phyloP scores from a whole-genome alignment of 2,329 filamentous ascomycete genomes.

The Paecilomyces fulvus region DNA sequence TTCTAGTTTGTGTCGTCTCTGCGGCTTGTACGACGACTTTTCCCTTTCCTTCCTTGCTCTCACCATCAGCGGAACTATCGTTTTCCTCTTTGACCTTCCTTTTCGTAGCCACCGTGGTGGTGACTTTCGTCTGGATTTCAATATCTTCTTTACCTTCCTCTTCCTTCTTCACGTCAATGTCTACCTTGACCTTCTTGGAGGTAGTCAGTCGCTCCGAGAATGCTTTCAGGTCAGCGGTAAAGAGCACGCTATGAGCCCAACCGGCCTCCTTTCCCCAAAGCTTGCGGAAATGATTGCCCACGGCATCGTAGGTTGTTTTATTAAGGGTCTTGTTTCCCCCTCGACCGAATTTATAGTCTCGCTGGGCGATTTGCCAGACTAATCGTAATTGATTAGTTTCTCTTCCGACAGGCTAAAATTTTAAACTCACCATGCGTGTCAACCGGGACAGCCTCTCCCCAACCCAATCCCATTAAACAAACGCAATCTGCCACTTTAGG shows the following conservation, averaged over 20 bases:
- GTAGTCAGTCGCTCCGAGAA: constrained; percentile 61
- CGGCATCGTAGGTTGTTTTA: constrained; percentile 78
- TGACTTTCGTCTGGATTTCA: constrained; percentile 19
- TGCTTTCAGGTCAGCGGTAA: constrained; percentile 80
- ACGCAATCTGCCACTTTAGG: constrained; percentile 97
- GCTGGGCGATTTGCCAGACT: constrained; percentile 95
- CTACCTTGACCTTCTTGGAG: constrained; percentile 28
- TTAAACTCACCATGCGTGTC: constrained; percentile 79
- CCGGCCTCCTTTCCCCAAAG: constrained; percentile 92
- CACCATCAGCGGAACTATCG: neutral
- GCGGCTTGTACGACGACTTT: constrained; percentile 7
- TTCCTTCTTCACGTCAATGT: constrained; percentile 25
- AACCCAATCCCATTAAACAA: constrained; percentile 89
- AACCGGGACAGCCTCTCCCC: constrained; percentile 90
- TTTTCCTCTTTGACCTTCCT: constrained; percentile 13
- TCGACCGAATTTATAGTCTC: constrained; percentile 88
- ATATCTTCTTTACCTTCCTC: constrained; percentile 18
- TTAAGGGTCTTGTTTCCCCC: constrained; percentile 77
- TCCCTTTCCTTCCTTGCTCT: constrained; percentile 2
- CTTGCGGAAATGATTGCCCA: constrained; percentile 79
- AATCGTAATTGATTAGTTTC: constrained; percentile 4
- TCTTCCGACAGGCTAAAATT: neutral
- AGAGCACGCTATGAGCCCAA: constrained; percentile 95
- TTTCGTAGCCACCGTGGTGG: constrained; percentile 17
- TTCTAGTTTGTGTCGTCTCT: constrained; percentile 1